phyloP scores from a whole-genome alignment of 2,329 filamentous ascomycete species.

The Ascocoryne sarcoides region DNA sequence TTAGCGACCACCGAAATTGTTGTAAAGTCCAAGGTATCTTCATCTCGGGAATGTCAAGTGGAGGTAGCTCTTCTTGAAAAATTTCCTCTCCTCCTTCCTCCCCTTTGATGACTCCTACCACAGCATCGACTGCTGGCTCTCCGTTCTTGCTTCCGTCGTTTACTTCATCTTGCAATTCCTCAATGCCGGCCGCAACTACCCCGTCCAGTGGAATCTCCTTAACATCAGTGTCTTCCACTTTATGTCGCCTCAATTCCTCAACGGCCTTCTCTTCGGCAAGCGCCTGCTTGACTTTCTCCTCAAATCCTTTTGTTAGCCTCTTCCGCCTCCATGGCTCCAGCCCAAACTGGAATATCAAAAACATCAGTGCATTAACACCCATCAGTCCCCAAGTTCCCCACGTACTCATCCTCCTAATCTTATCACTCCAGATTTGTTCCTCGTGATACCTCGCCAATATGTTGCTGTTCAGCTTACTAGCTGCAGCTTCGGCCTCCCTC shows the following conservation, averaged over 20 bases:
- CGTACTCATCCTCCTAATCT: slow-evolving; percentile 89
- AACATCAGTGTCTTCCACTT: slow-evolving; percentile 1
- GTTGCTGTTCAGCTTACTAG: slow-evolving; percentile 65
- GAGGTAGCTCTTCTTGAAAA: slow-evolving; percentile 13
- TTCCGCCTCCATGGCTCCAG: slow-evolving; percentile 86
- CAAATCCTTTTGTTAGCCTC: slow-evolving; percentile 73
- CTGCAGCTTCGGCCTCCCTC: slow-evolving; percentile 67
- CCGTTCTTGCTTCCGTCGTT: slow-evolving; percentile 2
- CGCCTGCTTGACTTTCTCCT: slow-evolving; percentile 63
- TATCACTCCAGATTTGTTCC: slow-evolving; percentile 98
- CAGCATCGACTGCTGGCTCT: slow-evolving; percentile 19
- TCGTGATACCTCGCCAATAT: slow-evolving; percentile 94
- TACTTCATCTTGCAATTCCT: slow-evolving; percentile 18
- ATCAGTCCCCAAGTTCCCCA: slow-evolving; percentile 99
- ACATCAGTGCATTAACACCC: slow-evolving; percentile 88
- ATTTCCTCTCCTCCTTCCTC: slow-evolving; percentile 7
- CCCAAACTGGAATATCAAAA: slow-evolving; percentile 77
- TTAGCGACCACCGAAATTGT: slow-evolving; percentile 16
- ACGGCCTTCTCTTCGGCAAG: slow-evolving; percentile 35
- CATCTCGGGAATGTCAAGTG: slow-evolving; percentile 14
- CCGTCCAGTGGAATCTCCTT: slow-evolving; percentile 16
- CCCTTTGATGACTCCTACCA: slow-evolving; percentile 15
- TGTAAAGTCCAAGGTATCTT: slow-evolving; percentile 13
- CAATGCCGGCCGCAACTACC: slow-evolving; percentile 16
- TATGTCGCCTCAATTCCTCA: slow-evolving; percentile 5